phyloP scores from a whole-genome alignment of 148 eudicot species.

The Bassia scoparia region DNA sequence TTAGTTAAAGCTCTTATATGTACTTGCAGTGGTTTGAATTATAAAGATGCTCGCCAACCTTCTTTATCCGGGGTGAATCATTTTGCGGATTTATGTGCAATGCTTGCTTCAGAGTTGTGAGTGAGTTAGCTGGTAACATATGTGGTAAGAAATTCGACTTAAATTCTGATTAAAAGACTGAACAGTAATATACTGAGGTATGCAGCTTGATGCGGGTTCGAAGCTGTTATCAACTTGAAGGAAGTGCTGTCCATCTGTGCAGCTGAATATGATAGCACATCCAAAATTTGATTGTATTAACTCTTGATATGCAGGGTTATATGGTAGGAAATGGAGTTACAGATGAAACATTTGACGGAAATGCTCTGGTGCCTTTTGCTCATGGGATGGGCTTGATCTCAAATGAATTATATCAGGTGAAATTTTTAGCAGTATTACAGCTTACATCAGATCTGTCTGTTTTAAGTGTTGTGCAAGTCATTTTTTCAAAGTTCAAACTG shows the following conservation, averaged over 20 bases:
- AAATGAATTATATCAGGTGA: conserved; percentile 60
- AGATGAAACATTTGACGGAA: conserved; percentile 72
- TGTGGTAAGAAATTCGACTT: not conserved
- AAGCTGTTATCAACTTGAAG: conserved; percentile 74
- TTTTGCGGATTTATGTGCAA: conserved; percentile 95
- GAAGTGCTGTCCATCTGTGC: conserved; percentile 27
- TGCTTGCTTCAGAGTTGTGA: conserved; percentile 74
- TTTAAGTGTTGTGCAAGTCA: not conserved
- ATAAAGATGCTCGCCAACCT: conserved; percentile 68
- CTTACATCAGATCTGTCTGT: not conserved
- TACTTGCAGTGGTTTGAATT: conserved; percentile 77
- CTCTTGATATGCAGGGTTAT: conserved; percentile 62
- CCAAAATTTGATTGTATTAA: not conserved
- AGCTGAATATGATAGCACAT: not conserved
- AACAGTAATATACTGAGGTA: not conserved
- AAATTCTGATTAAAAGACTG: not conserved
- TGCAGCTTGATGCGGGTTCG: conserved; percentile 64
- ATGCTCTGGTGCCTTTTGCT: conserved; percentile 85
- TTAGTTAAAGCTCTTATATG: conserved; percentile 13
- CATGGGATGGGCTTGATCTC: conserved; percentile 98
- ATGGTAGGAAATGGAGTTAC: conserved; percentile 96
- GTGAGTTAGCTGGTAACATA: conserved; percentile 44
- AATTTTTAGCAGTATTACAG: not conserved
- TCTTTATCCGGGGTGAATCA: conserved; percentile 85
- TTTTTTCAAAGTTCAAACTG: not conserved